These are phyloP conservation scores for Pythium brassicae DNA, from an alignment of 352 stramenopile species.

Conservation along the genomic window DNA sequence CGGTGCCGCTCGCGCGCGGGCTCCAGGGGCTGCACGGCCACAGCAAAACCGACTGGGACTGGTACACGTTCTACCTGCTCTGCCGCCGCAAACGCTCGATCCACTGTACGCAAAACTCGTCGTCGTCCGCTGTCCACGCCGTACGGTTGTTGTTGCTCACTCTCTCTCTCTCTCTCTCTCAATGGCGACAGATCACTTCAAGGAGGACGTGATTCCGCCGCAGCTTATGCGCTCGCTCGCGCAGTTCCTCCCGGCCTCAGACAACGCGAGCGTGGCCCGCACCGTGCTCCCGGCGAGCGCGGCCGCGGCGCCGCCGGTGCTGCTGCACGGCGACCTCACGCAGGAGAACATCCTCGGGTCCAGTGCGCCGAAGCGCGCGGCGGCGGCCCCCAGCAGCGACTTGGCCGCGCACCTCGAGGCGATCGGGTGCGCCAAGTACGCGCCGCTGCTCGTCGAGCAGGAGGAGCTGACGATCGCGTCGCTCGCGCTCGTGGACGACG, in stretches of 20 bases:
- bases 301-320: constrained; percentile 29
- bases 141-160: constrained; percentile 2
- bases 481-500: constrained; percentile 36
- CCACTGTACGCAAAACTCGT: constrained; percentile 60
- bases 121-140: background rate
- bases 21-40: constrained; percentile 58
- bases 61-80: constrained; percentile 80
- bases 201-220: constrained; percentile 45
- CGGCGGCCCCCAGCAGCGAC: constrained; percentile 2
- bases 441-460: constrained; percentile 41
- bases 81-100: constrained; percentile 55
- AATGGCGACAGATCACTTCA: constrained; percentile 65
- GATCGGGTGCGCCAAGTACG: constrained; percentile 55
- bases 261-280: constrained; percentile 21
- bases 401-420: constrained; percentile 32
- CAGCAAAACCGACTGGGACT: constrained; percentile 63
- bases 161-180: constrained; percentile 7
- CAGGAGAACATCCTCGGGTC: constrained; percentile 79
- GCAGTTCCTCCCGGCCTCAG: constrained; percentile 41
- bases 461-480: constrained; percentile 53
- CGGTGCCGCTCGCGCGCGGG: constrained; percentile 36
- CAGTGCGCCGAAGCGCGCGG: background rate
- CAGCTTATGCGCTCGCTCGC: constrained; percentile 63
- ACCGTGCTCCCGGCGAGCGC: constrained; percentile 35
- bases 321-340: constrained; percentile 83